phyloP scores from a whole-genome alignment of 2,329 filamentous ascomycete genomes.

The Stagonosporopsis rhizophila region DNA sequence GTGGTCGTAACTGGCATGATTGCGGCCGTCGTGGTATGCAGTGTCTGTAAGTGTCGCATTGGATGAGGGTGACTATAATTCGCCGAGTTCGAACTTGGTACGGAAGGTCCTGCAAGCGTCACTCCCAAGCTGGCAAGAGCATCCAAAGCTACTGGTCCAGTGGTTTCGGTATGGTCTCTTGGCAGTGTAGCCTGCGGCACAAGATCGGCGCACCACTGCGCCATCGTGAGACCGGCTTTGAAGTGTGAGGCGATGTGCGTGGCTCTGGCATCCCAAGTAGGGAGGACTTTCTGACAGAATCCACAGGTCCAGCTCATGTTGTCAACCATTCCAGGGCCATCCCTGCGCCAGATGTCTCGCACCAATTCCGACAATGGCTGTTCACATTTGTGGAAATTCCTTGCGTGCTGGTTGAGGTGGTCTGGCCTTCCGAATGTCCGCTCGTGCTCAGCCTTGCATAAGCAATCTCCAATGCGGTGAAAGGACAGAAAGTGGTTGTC shows the following conservation, averaged over 20 bases:
- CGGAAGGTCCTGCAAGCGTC: constrained; percentile 8
- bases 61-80: not conserved
- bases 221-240: constrained; percentile 43
- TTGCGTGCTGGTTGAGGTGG: constrained; percentile 44
- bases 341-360: constrained; percentile 40
- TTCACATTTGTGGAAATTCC: constrained; percentile 40
- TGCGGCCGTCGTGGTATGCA: not conserved
- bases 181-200: not conserved
- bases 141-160: not conserved
- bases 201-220: constrained; percentile 26
- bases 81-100: not conserved
- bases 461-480: constrained; percentile 44
- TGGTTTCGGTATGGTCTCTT: not conserved
- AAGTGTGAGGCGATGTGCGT: constrained; percentile 45
- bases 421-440: constrained; percentile 44
- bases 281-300: constrained; percentile 37
- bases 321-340: constrained; percentile 19
- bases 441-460: constrained; percentile 33
- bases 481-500: constrained; percentile 37
- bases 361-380: constrained; percentile 29
- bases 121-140: not conserved
- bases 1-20: not conserved
- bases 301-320: constrained; percentile 40
- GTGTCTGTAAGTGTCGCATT: not conserved
- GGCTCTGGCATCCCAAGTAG: constrained; percentile 40